Evolutionary conservation across 345 rosid genomes (phyloP), one percentile per base, ranked within the genome.

Genomic region (Gossypium stocksii): DNA sequence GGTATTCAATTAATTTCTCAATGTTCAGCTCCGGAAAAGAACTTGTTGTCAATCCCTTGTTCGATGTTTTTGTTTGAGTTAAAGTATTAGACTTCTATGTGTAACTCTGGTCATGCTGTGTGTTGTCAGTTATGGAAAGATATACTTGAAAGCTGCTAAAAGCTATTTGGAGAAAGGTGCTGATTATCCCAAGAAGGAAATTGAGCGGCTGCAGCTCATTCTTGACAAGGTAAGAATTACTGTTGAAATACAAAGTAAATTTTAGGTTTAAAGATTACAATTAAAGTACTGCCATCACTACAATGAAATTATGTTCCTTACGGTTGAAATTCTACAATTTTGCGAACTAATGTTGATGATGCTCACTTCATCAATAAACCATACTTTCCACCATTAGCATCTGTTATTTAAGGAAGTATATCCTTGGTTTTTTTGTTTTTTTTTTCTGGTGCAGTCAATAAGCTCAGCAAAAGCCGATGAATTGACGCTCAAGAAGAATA

Each of bases 401-500:
- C 9, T 51, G 17, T 38, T 52, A 17, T 17, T 14, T 17, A 22
- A 53, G 45, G 20, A 66, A 59, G 7, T 29, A 12, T 27, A 12
- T 73, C 27, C 60, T 66, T 76, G 71, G 52, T 11, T 3, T 1
- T 34, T 34, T 34, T 29, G 4, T 34, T 34, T 34, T 29, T 34
- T 34, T 6, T 34, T 4, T 45, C n/a, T 71, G 70, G 17, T 81
- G 89, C 92, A 91, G 99, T 82, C 98, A 2, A 87, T 95, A 77
- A 93, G 97, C 83, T 83, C 93, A 29, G 85, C 82, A 22, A 94
- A 94, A 84, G 93, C 88, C n/a, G 98, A 92, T 51, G 97, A 92
- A 67, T 89, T 92, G 74, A 87, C 90, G 45, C 75, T 90, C 75
- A 94, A 92, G 91, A 92, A 82, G 82, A 94, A 90, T 66, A 86